Evolutionary conservation across 2,329 filamentous ascomycete species (phyloP).

Genomic region (Colletotrichum theobromicola): DNA sequence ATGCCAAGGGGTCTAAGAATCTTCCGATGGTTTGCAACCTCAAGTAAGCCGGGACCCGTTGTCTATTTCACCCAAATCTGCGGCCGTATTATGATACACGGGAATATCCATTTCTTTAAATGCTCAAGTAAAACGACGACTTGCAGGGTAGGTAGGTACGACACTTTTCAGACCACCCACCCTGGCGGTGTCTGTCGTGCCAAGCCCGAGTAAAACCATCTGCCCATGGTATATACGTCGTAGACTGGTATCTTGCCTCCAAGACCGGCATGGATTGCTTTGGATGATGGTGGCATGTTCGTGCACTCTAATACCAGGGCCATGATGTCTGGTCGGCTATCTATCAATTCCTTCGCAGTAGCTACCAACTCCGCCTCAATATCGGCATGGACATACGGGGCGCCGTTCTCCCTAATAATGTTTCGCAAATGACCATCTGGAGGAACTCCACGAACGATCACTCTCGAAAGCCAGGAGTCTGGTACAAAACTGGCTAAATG

Average conservation of each 20-base stretch:
- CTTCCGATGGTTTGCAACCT: not conserved
- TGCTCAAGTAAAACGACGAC: too few relatives aligned
- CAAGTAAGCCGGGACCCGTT: not conserved
- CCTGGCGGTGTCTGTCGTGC: slow-evolving; percentile 16
- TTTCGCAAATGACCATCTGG: slow-evolving; percentile 24
- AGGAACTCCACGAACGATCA: not conserved
- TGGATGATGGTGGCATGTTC: slow-evolving; percentile 38
- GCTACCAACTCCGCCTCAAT: slow-evolving; percentile 27
- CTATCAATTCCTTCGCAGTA: slow-evolving; percentile 10
- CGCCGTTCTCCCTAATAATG: slow-evolving; percentile 21
- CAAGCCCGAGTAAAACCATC: slow-evolving; percentile 40
- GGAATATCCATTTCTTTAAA: rapidly evolving
- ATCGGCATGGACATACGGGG: slow-evolving; percentile 21
- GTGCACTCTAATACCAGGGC: slow-evolving; percentile 39
- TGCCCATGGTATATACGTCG: slow-evolving; percentile 39
- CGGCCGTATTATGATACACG: not conserved
- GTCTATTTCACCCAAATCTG: rapidly evolving
- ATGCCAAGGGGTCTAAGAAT: rapidly evolving
- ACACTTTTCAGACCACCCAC: not conserved
- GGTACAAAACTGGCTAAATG: slow-evolving; percentile 29
- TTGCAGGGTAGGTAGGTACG: too few relatives aligned
- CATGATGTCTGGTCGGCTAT: not conserved
- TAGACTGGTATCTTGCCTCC: slow-evolving; percentile 33
- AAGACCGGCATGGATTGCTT: slow-evolving; percentile 32
- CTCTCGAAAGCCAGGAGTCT: slow-evolving; percentile 6